Evolutionary conservation across 2,329 filamentous ascomycete species (phyloP).

Genomic region (Xylaria sp.): DNA sequence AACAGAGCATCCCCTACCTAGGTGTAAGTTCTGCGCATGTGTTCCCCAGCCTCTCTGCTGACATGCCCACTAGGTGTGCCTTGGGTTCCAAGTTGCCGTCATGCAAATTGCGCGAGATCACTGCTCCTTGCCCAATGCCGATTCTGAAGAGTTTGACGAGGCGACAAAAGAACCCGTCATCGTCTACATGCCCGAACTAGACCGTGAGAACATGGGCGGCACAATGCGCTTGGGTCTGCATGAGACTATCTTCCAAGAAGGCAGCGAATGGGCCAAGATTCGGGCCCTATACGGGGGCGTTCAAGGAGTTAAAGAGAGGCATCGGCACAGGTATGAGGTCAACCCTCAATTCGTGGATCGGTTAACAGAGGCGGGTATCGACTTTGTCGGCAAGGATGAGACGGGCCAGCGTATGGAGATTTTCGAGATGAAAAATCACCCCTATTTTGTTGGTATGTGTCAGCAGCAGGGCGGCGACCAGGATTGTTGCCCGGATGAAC

Average conservation of each 20-base stretch:
- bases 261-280: slow-evolving; percentile 81
- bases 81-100: slow-evolving; percentile 93
- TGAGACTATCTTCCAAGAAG: slow-evolving; percentile 77
- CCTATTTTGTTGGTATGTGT: slow-evolving; percentile 72
- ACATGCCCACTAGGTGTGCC: slow-evolving; percentile 66
- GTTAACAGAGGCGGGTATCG: slow-evolving; percentile 74
- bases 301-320: slow-evolving; percentile 73
- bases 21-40: slow-evolving; percentile 56
- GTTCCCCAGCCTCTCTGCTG: neutral
- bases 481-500: neutral
- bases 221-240: slow-evolving; percentile 87
- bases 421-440: slow-evolving; percentile 83
- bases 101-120: slow-evolving; percentile 87
- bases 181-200: slow-evolving; percentile 88
- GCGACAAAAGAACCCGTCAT: slow-evolving; percentile 75
- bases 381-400: slow-evolving; percentile 83
- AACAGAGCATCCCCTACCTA: slow-evolving; percentile 81
- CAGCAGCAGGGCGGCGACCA: no score
- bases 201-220: slow-evolving; percentile 73
- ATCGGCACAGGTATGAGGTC: slow-evolving; percentile 91
- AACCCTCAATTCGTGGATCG: slow-evolving; percentile 80
- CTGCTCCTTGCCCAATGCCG: slow-evolving; percentile 68
- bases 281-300: slow-evolving; percentile 76
- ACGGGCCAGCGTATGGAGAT: slow-evolving; percentile 84
- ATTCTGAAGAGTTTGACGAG: slow-evolving; percentile 65